phyloP scores from a whole-genome alignment of 169 alveolate genomes.

The Plasmodium yoelii region DNA sequence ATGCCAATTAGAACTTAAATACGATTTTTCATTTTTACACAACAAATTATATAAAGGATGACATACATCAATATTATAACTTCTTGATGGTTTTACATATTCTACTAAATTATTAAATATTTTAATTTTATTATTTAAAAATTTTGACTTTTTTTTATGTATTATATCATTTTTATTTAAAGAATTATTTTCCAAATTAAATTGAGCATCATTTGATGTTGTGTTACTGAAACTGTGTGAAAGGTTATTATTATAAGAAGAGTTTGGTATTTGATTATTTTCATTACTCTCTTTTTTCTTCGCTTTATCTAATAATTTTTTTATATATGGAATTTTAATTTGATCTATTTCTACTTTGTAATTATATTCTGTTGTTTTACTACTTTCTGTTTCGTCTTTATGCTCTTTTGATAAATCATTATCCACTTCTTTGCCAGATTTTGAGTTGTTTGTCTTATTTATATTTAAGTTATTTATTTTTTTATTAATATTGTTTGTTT shows the following conservation, averaged over 20 bases:
- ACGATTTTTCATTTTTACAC: slow-evolving; percentile 58
- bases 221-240: background rate
- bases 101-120: slow-evolving; percentile 36
- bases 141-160: background rate
- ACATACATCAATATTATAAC: slow-evolving; percentile 34
- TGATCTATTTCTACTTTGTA: background rate
- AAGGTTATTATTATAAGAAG: background rate
- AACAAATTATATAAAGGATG: slow-evolving; percentile 68
- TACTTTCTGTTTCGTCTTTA: background rate
- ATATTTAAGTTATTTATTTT: background rate
- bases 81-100: slow-evolving; percentile 47
- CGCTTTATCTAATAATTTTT: background rate
- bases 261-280: background rate
- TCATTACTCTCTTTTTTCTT: background rate
- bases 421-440: background rate
- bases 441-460: background rate
- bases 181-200: background rate
- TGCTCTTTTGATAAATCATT: too few relatives aligned
- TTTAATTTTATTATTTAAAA: slow-evolving; percentile 6
- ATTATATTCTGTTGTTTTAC: background rate
- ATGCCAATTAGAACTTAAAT: slow-evolving; percentile 76
- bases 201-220: background rate
- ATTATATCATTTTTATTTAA: slow-evolving; percentile 1
- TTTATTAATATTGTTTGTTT: background rate
- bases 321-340: background rate